Conservation (phyloP, 495 filamentous ascomycete genomes). For the Annulohypoxylon bovei region DNA sequence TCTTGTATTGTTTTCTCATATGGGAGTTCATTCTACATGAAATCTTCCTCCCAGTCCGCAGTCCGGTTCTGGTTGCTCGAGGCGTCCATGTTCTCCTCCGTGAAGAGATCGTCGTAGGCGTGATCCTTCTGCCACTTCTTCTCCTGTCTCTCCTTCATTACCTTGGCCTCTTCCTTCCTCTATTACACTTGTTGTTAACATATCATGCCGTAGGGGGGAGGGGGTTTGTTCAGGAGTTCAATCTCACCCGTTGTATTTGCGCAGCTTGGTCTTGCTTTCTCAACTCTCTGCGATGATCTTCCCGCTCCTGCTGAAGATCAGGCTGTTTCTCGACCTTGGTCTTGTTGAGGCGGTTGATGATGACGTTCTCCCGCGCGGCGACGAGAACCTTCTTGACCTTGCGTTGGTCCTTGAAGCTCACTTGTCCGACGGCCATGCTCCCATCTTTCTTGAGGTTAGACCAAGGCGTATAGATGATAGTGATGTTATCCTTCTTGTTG, state of each 20-base stretch:
- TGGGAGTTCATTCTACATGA: conserved; percentile 63
- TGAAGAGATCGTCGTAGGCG: conserved; percentile 88
- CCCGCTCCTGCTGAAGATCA: conserved; percentile 81
- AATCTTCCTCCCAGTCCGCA: conserved; percentile 74
- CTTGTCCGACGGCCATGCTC: conserved; percentile 95
- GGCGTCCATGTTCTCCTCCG: conserved; percentile 70
- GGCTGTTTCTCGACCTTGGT: conserved; percentile 88
- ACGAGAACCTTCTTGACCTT: conserved; percentile 84
- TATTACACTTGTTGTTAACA: conserved; percentile 45
- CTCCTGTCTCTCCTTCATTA: conserved; percentile 82
- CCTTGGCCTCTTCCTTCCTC: conserved; percentile 81
- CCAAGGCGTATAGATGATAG: conserved; percentile 97
- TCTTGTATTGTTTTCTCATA: conserved; percentile 25
- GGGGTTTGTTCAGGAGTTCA: not conserved
- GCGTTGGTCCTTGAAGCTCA: conserved; percentile 91
- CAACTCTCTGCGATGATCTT: conserved; percentile 73
- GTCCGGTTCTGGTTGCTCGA: conserved; percentile 75
- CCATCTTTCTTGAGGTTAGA: conserved; percentile 95
- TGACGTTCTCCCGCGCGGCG: conserved; percentile 78
- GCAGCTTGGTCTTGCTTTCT: conserved; percentile 73
- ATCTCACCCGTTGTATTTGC: conserved; percentile 70
- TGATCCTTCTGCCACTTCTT: conserved; percentile 94
- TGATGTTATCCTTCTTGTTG: conserved; percentile 98
- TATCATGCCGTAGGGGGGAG: not conserved
- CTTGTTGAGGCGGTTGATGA: conserved; percentile 97